These are phyloP conservation scores for Puccinia hordei DNA, from an alignment of 1,284 basidiomycete genomes.

Conservation along the genomic window DNA sequence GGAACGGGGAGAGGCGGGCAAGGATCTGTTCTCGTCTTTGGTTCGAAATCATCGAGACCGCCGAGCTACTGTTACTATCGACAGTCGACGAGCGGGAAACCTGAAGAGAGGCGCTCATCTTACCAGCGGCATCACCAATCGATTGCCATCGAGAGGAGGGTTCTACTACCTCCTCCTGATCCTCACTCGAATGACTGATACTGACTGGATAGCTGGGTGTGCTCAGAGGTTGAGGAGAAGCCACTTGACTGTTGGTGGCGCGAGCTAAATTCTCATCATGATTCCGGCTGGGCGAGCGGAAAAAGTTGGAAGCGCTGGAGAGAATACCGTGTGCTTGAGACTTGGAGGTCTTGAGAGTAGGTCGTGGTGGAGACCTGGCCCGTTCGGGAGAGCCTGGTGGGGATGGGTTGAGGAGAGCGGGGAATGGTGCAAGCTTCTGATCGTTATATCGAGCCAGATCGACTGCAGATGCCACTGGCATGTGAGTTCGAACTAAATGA, in stretches of 20 bases:
- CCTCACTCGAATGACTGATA: constrained; percentile 9
- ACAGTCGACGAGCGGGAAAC: constrained; percentile 29
- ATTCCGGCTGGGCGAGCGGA: constrained; percentile 24
- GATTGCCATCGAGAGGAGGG: constrained; percentile 35
- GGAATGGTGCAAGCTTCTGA: constrained; percentile 83
- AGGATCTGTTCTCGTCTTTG: constrained; percentile 55
- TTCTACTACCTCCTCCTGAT: constrained; percentile 27
- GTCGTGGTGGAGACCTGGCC: constrained; percentile 16
- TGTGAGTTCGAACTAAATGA: constrained; percentile 64
- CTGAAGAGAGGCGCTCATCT: constrained; percentile 3
- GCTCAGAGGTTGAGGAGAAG: not conserved
- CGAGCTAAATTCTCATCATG: not conserved
- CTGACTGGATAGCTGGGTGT: not conserved
- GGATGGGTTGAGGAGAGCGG: constrained; percentile 60
- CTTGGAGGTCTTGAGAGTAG: constrained; percentile 10
- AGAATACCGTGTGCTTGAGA: constrained; percentile 29
- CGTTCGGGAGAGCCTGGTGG: constrained; percentile 28
- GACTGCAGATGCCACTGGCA: constrained; percentile 69
- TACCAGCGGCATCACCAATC: constrained; percentile 28
- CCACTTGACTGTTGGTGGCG: not conserved
- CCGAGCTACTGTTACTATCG: constrained; percentile 23
- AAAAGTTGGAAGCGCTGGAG: constrained; percentile 45
- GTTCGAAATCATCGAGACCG: constrained; percentile 15
- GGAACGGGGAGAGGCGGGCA: constrained; percentile 63
- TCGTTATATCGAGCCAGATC: constrained; percentile 70